Evolutionary conservation across 1,139 yeast species (phyloP), one percentile per base, ranked within the genome.

Genomic region (Saccharomyces hybrid): DNA sequence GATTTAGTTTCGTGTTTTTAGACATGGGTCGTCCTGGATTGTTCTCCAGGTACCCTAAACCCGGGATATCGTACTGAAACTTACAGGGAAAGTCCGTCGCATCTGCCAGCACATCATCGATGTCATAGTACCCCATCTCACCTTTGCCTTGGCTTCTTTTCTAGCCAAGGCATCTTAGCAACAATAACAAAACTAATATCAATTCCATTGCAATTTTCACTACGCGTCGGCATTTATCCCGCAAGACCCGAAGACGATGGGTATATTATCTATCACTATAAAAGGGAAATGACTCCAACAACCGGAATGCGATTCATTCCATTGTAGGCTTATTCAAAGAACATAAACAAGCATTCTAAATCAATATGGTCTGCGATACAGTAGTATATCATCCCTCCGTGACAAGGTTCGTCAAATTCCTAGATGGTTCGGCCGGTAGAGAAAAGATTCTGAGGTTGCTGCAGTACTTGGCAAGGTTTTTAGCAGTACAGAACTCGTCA

Each of bases 81-180:
- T 78, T 80, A 63, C 93, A 83, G 0, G 96, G 96, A 5, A 90
- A 73, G 65, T 84, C 84, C 72, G 85, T 77, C 1, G 74, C 76
- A 53, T 84, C 96, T 0, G 96, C 83, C 42, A 89, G 76, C n/a
- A 90, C 85, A 63, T 89, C 97, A 63, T 90, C 96, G 5, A 91
- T 75, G 65, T 87, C 91, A 73, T 87, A 90, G 73, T 91, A 91
- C 9, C 77, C 71, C 76, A 73, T 73, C 13, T 14, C 23, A 20
- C 23, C 23, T 20, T 20, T 20, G 23, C 23, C 23, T 20, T 20
- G 23, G 23, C 23, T 20, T 20, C 23, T 20, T 25, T 9, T 27
- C 51, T 27, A 13, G 6, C 4, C 23, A 26, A 23, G 8, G 23
- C 23, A 20, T 3, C 23, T 3, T 20, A 20, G 23, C 23, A 20